phyloP scores from a whole-genome alignment of 768 basidiomycete genomes.

The Terana coerulea region DNA sequence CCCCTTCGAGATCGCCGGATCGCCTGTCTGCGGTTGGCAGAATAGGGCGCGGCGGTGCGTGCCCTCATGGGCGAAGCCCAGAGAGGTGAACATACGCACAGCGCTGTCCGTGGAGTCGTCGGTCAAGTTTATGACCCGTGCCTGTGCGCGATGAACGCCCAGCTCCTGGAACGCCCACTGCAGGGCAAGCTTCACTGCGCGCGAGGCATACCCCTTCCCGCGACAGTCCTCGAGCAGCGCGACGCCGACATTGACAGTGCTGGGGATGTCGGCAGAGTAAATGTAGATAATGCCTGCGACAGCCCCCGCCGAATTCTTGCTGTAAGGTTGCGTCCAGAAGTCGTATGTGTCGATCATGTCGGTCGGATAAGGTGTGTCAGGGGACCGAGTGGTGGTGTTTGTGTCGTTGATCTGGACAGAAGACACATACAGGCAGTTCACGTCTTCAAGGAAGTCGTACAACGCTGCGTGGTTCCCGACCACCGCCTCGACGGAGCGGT shows the following conservation, averaged over 20 bases:
- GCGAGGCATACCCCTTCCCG: slow-evolving; percentile 40
- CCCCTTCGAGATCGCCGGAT: slow-evolving; percentile 25
- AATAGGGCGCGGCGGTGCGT: slow-evolving; percentile 49
- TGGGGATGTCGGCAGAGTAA: slow-evolving; percentile 15
- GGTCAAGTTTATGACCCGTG: slow-evolving; percentile 40
- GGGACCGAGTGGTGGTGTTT: neutral
- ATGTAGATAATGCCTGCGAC: slow-evolving; percentile 23
- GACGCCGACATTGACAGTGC: slow-evolving; percentile 58
- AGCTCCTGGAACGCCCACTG: slow-evolving; percentile 43
- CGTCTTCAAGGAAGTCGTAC: slow-evolving; percentile 7
- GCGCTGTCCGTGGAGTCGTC: slow-evolving; percentile 39
- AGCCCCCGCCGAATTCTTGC: neutral
- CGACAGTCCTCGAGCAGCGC: slow-evolving; percentile 37
- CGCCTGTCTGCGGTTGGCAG: neutral
- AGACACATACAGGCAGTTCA: slow-evolving; percentile 11
- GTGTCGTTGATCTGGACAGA: slow-evolving; percentile 2
- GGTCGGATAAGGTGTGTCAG: neutral
- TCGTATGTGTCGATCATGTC: neutral
- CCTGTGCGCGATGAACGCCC: slow-evolving; percentile 50
- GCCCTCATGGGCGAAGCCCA: slow-evolving; percentile 63
- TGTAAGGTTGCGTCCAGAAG: neutral
- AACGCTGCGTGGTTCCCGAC: neutral
- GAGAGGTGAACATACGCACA: slow-evolving; percentile 44
- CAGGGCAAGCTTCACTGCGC: slow-evolving; percentile 43
- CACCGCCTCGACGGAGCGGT: slow-evolving; percentile 10